Evolutionary conservation across 352 stramenopile species (phyloP).

Genomic region (Saprolegnia diclina): DNA sequence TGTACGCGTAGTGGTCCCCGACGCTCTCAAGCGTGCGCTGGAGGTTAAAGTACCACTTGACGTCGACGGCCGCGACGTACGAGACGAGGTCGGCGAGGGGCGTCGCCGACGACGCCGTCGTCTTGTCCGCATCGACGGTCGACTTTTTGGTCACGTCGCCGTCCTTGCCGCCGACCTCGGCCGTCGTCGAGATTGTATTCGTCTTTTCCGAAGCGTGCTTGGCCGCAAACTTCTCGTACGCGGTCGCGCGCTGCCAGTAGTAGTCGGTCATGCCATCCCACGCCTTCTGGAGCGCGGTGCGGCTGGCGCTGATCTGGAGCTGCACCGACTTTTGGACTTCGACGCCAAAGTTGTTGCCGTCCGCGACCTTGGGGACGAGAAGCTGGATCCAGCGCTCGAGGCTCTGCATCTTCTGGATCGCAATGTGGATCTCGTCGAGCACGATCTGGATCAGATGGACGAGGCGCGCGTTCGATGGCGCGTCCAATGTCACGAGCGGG

Average conservation of each 20-base stretch:
- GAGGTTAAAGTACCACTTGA: constrained; percentile 81
- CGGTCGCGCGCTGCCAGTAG: constrained; percentile 48
- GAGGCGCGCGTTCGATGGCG: constrained; percentile 12
- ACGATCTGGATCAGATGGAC: constrained; percentile 32
- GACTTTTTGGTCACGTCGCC: constrained; percentile 59
- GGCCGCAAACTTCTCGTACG: constrained; percentile 65
- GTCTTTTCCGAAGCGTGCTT: constrained; percentile 57
- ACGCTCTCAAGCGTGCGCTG: constrained; percentile 58
- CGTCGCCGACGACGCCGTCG: constrained; percentile 33
- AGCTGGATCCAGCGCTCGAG: constrained; percentile 72
- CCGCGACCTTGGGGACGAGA: constrained; percentile 63
- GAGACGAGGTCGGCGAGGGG: constrained; percentile 53
- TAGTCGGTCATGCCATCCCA: constrained; percentile 74
- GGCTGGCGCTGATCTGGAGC: constrained; percentile 58
- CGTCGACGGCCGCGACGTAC: constrained; percentile 61
- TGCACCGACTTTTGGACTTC: constrained; percentile 77
- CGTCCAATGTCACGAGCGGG: constrained; percentile 11
- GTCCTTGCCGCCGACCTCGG: constrained; percentile 55
- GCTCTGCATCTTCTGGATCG: constrained; percentile 42
- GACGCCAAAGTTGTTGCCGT: constrained; percentile 86
- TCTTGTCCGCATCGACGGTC: constrained; percentile 54
- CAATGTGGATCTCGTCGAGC: constrained; percentile 49
- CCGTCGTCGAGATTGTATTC: constrained; percentile 51
- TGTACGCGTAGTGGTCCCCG: constrained; percentile 71
- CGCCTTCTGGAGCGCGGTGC: constrained; percentile 65